Evolutionary conservation across 2,329 filamentous ascomycete species (phyloP).

Genomic region (Aspergillus sp.): DNA sequence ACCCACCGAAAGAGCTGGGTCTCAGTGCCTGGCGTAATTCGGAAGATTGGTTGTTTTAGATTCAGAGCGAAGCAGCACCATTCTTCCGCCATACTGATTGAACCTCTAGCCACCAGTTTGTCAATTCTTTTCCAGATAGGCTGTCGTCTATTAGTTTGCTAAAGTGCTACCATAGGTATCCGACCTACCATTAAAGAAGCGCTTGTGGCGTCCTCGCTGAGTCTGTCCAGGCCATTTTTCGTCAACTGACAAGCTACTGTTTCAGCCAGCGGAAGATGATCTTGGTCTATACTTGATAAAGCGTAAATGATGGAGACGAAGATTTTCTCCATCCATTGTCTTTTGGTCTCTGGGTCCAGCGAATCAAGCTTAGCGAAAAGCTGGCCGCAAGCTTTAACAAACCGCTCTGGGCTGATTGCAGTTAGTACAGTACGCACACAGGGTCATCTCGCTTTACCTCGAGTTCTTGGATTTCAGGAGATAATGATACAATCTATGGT

Average conservation of each 20-base stretch:
- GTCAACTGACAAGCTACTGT: slow-evolving; percentile 41
- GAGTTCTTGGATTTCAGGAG: slow-evolving; percentile 67
- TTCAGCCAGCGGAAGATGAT: slow-evolving; percentile 35
- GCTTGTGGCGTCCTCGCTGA: slow-evolving; percentile 65
- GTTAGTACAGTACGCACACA: slow-evolving; percentile 5
- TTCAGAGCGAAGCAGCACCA: slow-evolving; percentile 73
- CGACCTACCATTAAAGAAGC: slow-evolving; percentile 46
- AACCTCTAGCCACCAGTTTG: slow-evolving; percentile 55
- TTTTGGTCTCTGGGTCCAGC: slow-evolving; percentile 52
- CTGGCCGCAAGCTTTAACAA: slow-evolving; percentile 61
- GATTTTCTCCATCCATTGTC: slow-evolving; percentile 69
- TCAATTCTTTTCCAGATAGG: slow-evolving; percentile 83
- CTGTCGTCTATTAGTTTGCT: slow-evolving; percentile 46
- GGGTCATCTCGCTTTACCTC: slow-evolving; percentile 40
- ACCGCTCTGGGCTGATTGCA: slow-evolving; percentile 39
- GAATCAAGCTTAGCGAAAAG: slow-evolving; percentile 65
- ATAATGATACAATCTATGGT: slow-evolving; percentile 62
- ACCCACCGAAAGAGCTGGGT: slow-evolving; percentile 69
- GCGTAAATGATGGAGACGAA: slow-evolving; percentile 72
- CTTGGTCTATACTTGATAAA: slow-evolving; percentile 49
- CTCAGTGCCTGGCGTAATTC: slow-evolving; percentile 67
- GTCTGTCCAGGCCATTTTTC: slow-evolving; percentile 48
- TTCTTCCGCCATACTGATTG: slow-evolving; percentile 60
- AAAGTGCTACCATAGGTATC: neutral
- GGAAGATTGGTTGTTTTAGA: slow-evolving; percentile 66